Conservation (phyloP, 352 stramenopile genomes). For the Phytophthora crassamura region DNA sequence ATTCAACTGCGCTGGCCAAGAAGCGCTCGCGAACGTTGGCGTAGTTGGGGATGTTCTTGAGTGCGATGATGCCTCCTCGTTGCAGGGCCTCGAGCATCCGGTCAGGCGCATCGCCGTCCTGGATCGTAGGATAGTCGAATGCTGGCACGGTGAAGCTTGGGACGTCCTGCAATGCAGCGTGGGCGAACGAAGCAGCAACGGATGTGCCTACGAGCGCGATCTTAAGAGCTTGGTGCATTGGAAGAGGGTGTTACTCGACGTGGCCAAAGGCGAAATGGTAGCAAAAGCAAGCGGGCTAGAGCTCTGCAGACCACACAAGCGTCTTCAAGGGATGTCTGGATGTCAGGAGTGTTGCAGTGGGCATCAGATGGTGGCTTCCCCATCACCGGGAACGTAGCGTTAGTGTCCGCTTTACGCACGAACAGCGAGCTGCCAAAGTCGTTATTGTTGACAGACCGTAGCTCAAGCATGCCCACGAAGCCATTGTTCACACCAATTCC, state of each 20-base stretch:
- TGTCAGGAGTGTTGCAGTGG: not conserved
- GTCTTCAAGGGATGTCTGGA: not conserved
- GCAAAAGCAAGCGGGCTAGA: not conserved
- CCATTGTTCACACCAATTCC: conserved; percentile 1
- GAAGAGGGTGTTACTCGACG: conserved; percentile 13
- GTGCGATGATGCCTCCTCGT: conserved; percentile 49
- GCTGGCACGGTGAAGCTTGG: conserved; percentile 42
- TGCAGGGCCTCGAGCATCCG: conserved; percentile 47
- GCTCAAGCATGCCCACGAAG: conserved; percentile 3
- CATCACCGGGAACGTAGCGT: conserved; percentile 19
- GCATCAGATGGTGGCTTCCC: conserved; percentile 14
- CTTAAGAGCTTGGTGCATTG: conserved; percentile 17
- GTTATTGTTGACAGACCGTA: conserved; percentile 27
- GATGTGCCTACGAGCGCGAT: conserved; percentile 3
- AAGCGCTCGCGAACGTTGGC: conserved; percentile 42
- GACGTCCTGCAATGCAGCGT: conserved; percentile 29
- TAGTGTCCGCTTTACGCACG: not conserved
- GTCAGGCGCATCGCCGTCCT: conserved; percentile 12
- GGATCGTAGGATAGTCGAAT: conserved; percentile 43
- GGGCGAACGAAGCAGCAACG: not conserved
- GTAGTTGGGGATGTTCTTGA: conserved; percentile 61
- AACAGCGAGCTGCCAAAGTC: conserved; percentile 4
- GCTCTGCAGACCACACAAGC: not conserved
- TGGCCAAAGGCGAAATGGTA: conserved; percentile 22
- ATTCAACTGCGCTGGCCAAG: conserved; percentile 43